Evolutionary conservation across 257 asterid genomes (phyloP).

Genomic region (Fraxinus pennsylvanica): DNA sequence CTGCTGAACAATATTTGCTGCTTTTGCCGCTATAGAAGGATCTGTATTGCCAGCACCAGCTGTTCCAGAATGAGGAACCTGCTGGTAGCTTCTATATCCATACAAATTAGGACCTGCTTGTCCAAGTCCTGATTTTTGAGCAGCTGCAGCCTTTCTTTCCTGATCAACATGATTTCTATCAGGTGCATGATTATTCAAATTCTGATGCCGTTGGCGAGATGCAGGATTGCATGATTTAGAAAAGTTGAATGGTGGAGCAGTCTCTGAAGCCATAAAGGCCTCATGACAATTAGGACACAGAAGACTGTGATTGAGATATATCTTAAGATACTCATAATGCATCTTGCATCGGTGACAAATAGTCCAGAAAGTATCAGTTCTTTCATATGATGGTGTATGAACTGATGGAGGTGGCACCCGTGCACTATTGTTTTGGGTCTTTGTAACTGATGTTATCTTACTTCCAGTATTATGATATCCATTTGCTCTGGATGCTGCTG

Average conservation of each 20-base stretch:
- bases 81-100: slow-evolving; percentile 23
- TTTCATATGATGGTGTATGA: slow-evolving; percentile 38
- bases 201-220: slow-evolving; percentile 36
- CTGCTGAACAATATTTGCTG: slow-evolving; percentile 43
- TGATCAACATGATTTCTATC: slow-evolving; percentile 11
- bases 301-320: slow-evolving; percentile 65
- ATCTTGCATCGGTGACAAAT: slow-evolving; percentile 71
- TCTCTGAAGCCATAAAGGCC: slow-evolving; percentile 66
- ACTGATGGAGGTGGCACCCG: slow-evolving; percentile 34
- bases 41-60: background rate
- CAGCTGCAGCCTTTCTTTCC: slow-evolving; percentile 35
- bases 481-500: slow-evolving; percentile 49
- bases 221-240: slow-evolving; percentile 33
- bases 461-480: slow-evolving; percentile 46
- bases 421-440: slow-evolving; percentile 33
- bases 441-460: slow-evolving; percentile 43
- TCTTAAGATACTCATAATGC: slow-evolving; percentile 69
- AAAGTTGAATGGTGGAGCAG: slow-evolving; percentile 52
- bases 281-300: slow-evolving; percentile 66
- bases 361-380: slow-evolving; percentile 76
- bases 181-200: slow-evolving; percentile 26
- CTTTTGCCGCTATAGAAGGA: slow-evolving; percentile 32
- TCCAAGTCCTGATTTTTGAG: slow-evolving; percentile 40
- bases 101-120: slow-evolving; percentile 30
- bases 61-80: slow-evolving; percentile 23